A percentile compares a stretch with the other conserved stretches of the same genome.
Evolutionary conservation across 1,284 basidiomycete genomes (phyloP).

Genomic region (Rhizoctonia solani): DNA sequence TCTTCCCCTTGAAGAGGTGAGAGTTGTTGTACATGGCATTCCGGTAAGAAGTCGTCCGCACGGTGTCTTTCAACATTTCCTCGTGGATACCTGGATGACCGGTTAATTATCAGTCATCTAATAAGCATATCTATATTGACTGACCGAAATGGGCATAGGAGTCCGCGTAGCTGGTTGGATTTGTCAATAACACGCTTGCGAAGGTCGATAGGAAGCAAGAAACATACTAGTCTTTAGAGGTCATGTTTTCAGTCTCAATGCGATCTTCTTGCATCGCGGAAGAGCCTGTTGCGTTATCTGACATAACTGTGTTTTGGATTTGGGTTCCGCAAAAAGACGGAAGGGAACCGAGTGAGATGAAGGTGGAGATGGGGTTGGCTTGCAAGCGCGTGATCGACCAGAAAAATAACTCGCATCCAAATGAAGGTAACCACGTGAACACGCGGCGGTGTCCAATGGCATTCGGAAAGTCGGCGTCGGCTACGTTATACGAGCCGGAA

Average conservation of each 20-base stretch:
- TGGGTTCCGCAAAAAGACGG: not conserved
- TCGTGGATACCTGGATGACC: constrained; percentile 83
- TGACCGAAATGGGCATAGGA: constrained; percentile 94
- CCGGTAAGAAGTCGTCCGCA: constrained; percentile 95
- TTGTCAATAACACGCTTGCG: constrained; percentile 4
- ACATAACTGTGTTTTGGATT: not conserved
- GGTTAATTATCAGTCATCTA: not conserved
- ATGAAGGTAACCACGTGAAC: constrained; percentile 18
- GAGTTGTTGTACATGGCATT: constrained; percentile 93
- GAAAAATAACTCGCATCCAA: constrained; percentile 23
- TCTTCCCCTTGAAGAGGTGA: constrained; percentile 95
- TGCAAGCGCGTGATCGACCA: not conserved
- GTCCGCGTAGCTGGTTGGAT: constrained; percentile 69
- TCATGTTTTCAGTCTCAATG: constrained; percentile 9
- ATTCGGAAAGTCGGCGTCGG: too few relatives aligned
- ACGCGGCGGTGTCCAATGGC: too few relatives aligned
- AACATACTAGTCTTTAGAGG: constrained; percentile 31
- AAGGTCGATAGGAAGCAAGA: not conserved
- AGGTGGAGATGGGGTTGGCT: constrained; percentile 1
- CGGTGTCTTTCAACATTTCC: constrained; percentile 98
- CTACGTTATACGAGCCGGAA: too few relatives aligned
- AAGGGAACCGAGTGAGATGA: not conserved
- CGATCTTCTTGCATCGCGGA: not conserved
- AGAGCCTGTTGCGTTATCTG: constrained; percentile 12
- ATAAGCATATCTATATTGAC: constrained; percentile 41